phyloP scores from a whole-genome alignment of 179 eudicot species.

The Gypsophila paniculata region DNA sequence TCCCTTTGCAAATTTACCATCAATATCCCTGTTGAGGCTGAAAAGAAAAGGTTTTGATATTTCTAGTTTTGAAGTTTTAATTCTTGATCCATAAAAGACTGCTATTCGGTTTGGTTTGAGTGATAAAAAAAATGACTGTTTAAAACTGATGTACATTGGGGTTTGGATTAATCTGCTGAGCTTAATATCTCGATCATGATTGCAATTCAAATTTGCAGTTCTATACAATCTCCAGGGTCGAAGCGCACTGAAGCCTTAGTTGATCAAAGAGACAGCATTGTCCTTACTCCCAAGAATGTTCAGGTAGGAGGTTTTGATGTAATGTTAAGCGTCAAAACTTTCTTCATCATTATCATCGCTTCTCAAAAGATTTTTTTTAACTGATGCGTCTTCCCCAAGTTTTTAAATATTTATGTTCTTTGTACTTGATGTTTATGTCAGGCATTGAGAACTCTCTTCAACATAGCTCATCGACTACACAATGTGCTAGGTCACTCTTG shows the following conservation, averaged over 20 bases:
- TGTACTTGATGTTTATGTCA: slow-evolving; percentile 28
- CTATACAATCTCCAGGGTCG: slow-evolving; percentile 60
- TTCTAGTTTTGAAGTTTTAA: neutral
- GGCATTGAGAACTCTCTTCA: slow-evolving; percentile 99
- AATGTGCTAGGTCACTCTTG: slow-evolving; percentile 94
- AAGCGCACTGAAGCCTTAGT: slow-evolving; percentile 57
- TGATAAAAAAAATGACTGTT: neutral
- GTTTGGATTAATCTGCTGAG: slow-evolving; percentile 7
- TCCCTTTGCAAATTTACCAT: slow-evolving; percentile 97
- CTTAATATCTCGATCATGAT: slow-evolving; percentile 16
- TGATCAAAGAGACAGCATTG: slow-evolving; percentile 72
- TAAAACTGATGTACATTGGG: neutral
- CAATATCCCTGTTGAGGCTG: slow-evolving; percentile 63
- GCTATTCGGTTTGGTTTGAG: neutral
- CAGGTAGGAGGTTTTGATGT: slow-evolving; percentile 47
- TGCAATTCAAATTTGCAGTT: slow-evolving; percentile 43
- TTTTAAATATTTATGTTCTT: slow-evolving; percentile 4
- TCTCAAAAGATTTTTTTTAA: neutral
- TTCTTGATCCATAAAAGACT: slow-evolving; percentile 5
- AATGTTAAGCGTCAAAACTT: neutral
- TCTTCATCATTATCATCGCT: neutral
- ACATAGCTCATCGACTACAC: slow-evolving; percentile 89
- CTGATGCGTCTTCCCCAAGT: neutral
- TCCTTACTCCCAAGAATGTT: slow-evolving; percentile 91
- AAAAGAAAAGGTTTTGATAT: slow-evolving; percentile 72